Percentiles rank a stretch among this genome's conserved stretches.
phyloP scores from a whole-genome alignment of 805 yeast species.

The Peterozyma toletana region DNA sequence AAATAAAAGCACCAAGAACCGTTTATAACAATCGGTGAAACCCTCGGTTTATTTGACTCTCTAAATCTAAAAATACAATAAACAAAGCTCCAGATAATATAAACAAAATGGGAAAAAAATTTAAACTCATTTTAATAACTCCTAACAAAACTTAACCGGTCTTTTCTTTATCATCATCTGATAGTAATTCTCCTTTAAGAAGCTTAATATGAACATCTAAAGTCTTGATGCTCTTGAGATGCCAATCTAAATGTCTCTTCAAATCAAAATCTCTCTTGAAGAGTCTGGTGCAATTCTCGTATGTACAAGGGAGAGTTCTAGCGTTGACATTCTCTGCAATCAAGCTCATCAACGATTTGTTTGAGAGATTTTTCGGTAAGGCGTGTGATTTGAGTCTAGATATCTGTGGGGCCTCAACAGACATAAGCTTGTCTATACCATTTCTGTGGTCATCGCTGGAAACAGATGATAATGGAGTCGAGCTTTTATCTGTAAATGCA shows the following conservation, averaged over 20 bases:
- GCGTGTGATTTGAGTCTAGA: slow-evolving; percentile 5
- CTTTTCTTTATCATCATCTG: not conserved
- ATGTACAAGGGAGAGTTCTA: slow-evolving; percentile 37
- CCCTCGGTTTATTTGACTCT: too few relatives aligned
- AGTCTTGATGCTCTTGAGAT: slow-evolving; percentile 21
- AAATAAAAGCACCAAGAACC: too few relatives aligned
- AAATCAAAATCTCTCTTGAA: slow-evolving; percentile 45
- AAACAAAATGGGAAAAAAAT: too few relatives aligned
- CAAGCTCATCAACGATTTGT: slow-evolving; percentile 20
- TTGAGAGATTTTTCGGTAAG: slow-evolving; percentile 2
- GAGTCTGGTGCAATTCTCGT: slow-evolving; percentile 41
- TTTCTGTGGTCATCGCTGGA: not conserved
- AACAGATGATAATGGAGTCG: not conserved
- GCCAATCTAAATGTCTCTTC: slow-evolving; percentile 47
- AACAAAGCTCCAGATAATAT: too few relatives aligned
- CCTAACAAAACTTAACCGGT: not conserved
- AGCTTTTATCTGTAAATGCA: not conserved
- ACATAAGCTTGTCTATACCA: not conserved
- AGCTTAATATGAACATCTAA: slow-evolving; percentile 11
- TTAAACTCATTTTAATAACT: too few relatives aligned
- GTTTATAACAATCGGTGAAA: too few relatives aligned
- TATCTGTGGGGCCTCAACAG: slow-evolving; percentile 2
- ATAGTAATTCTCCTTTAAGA: not conserved
- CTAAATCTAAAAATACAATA: too few relatives aligned
- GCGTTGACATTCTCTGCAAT: slow-evolving; percentile 28